These are phyloP conservation scores for sorghum (Sorghum bicolor) DNA, from an alignment of 176 grass and related monocot species.

Conservation along the genomic window DNA sequence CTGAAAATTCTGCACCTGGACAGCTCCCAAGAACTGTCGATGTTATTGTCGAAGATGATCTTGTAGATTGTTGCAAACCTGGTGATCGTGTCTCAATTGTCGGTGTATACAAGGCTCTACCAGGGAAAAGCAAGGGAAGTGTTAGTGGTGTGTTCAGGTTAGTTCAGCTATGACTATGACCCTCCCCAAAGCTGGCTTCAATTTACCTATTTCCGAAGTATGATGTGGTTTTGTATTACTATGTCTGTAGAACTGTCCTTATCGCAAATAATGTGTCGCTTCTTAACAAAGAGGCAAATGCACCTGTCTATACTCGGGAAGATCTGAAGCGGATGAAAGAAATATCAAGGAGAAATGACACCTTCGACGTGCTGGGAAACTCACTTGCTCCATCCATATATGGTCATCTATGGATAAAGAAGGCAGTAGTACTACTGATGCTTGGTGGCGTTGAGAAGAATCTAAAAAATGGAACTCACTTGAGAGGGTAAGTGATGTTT, in stretches of 20 bases:
- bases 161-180: neutral
- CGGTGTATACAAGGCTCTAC: slow-evolving; percentile 90
- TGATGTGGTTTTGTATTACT: slow-evolving; percentile 29
- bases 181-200: neutral
- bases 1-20: slow-evolving; percentile 95
- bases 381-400: slow-evolving; percentile 98
- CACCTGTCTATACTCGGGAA: slow-evolving; percentile 75
- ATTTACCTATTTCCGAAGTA: neutral
- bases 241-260: slow-evolving; percentile 74
- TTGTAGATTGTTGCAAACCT: slow-evolving; percentile 97
- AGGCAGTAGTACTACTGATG: slow-evolving; percentile 92
- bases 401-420: slow-evolving; percentile 94
- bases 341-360: slow-evolving; percentile 78
- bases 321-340: slow-evolving; percentile 92
- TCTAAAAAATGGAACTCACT: slow-evolving; percentile 97
- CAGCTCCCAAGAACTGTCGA: slow-evolving; percentile 95
- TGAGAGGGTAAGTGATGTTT: slow-evolving; percentile 76
- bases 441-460: slow-evolving; percentile 97
- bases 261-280: slow-evolving; percentile 92
- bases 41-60: slow-evolving; percentile 93
- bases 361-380: slow-evolving; percentile 82
- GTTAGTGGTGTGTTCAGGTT: slow-evolving; percentile 98
- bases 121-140: slow-evolving; percentile 98
- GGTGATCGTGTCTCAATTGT: slow-evolving; percentile 97
- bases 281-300: slow-evolving; percentile 97